These are phyloP conservation scores for Boletus sp. DNA, from an alignment of 768 basidiomycete species.

Conservation along the genomic window DNA sequence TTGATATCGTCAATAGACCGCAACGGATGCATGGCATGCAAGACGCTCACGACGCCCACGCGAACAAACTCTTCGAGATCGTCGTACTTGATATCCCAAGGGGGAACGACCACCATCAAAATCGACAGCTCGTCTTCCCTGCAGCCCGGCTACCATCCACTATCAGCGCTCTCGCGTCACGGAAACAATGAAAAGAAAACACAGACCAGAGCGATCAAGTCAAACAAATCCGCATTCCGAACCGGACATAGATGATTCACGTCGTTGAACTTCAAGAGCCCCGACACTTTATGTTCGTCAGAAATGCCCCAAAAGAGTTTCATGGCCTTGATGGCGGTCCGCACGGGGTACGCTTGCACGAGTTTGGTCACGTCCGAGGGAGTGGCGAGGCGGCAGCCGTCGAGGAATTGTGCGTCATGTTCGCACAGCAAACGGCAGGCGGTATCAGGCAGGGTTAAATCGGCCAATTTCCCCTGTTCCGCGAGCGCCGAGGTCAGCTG, in stretches of 20 bases:
- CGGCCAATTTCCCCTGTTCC: background rate
- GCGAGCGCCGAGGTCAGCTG: background rate
- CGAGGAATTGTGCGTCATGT: background rate
- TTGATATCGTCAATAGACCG: background rate
- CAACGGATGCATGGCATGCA: background rate
- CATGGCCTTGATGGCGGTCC: background rate
- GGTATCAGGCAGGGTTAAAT: constrained; percentile 1
- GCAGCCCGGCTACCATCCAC: background rate
- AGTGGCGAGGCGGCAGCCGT: background rate
- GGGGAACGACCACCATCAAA: constrained; percentile 1
- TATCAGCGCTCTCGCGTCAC: background rate
- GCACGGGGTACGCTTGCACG: constrained; percentile 3
- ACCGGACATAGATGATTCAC: constrained; percentile 7
- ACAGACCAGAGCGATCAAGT: constrained; percentile 1
- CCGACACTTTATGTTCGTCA: background rate
- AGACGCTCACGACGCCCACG: constrained; percentile 2
- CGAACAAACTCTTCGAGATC: constrained; percentile 4
- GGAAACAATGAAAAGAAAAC: background rate
- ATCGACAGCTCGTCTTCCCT: background rate
- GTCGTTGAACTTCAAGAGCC: background rate
- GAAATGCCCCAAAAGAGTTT: background rate
- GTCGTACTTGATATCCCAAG: constrained; percentile 2
- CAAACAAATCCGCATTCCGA: background rate
- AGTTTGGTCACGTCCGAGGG: constrained; percentile 7
- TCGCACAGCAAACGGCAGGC: background rate